Evolutionary conservation across 148 eudicot species (phyloP).

Genomic region (Chenopodium formosanum): DNA sequence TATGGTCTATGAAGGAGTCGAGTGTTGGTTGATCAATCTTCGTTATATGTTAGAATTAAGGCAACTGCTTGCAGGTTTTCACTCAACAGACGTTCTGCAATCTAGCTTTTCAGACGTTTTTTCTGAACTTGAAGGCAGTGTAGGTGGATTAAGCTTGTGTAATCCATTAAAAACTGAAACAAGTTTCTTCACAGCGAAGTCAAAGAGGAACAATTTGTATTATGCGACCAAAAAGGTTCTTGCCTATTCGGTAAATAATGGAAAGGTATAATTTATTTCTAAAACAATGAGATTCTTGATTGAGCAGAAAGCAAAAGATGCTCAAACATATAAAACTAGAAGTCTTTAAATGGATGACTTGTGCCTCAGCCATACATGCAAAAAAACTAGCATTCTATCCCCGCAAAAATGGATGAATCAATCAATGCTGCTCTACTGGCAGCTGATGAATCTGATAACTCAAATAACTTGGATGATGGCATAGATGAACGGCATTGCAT

Average conservation of each 20-base stretch:
- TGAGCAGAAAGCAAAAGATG: slow-evolving; percentile 29
- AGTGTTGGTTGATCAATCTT: no score
- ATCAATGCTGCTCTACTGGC: slow-evolving; percentile 23
- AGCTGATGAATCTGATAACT: slow-evolving; percentile 18
- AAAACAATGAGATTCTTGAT: slow-evolving; percentile 2
- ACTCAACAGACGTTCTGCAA: no score
- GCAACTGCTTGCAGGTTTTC: no score
- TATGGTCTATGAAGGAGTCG: neutral
- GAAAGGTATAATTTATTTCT: slow-evolving; percentile 10
- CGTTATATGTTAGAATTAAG: no score
- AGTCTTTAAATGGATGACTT: neutral
- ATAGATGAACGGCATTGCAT: slow-evolving; percentile 44
- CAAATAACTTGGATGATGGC: slow-evolving; percentile 31
- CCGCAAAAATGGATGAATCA: slow-evolving; percentile 26
- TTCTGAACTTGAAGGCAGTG: no score
- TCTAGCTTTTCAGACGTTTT: no score
- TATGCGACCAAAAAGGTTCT: neutral
- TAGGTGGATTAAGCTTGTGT: no score
- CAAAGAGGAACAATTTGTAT: neutral
- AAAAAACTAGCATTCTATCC: neutral
- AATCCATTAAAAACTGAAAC: neutral
- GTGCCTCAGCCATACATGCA: neutral
- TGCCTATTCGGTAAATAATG: neutral
- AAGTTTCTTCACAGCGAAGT: neutral
- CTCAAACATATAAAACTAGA: neutral